Evolutionary conservation across 768 basidiomycete species (phyloP).

Genomic region (Leccinum fibrillosum): DNA sequence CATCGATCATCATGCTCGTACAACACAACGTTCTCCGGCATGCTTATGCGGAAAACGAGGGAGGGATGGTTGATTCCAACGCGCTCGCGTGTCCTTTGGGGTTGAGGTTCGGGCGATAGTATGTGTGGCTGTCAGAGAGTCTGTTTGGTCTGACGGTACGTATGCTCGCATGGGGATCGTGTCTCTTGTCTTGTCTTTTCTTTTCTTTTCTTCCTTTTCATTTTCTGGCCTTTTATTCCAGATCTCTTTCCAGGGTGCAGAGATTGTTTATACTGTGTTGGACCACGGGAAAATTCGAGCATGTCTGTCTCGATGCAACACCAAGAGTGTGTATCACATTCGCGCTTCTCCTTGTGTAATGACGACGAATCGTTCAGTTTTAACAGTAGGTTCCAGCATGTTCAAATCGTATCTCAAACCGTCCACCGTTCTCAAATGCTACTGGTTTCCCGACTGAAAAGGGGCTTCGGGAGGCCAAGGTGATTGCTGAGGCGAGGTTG

Average conservation of each 20-base stretch:
- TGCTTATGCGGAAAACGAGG: constrained; percentile 64
- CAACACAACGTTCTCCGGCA: constrained; percentile 95
- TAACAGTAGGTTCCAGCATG: constrained; percentile 31
- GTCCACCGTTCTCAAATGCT: constrained; percentile 59
- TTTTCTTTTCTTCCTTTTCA: no score
- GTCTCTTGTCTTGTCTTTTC: no score
- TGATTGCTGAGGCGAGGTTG: constrained; percentile 60
- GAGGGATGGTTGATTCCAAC: constrained; percentile 79
- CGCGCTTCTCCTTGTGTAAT: constrained; percentile 2
- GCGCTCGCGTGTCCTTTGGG: constrained; percentile 78
- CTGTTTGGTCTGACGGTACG: constrained; percentile 70
- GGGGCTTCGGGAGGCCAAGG: constrained; percentile 70
- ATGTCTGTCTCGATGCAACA: constrained; percentile 46
- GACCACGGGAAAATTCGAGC: constrained; percentile 82
- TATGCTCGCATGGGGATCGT: not conserved
- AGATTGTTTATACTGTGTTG: constrained; percentile 43
- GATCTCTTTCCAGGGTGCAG: constrained; percentile 50
- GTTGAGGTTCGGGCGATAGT: constrained; percentile 71
- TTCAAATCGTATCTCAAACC: constrained; percentile 71
- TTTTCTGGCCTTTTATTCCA: no score
- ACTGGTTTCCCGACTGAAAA: constrained; percentile 76
- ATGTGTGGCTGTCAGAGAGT: constrained; percentile 69
- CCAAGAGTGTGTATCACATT: constrained; percentile 48
- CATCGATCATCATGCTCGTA: constrained; percentile 71
- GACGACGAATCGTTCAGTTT: not conserved